These are phyloP conservation scores for Penicillium capsulatum DNA, from an alignment of 2,329 filamentous ascomycete genomes.

Conservation along the genomic window DNA sequence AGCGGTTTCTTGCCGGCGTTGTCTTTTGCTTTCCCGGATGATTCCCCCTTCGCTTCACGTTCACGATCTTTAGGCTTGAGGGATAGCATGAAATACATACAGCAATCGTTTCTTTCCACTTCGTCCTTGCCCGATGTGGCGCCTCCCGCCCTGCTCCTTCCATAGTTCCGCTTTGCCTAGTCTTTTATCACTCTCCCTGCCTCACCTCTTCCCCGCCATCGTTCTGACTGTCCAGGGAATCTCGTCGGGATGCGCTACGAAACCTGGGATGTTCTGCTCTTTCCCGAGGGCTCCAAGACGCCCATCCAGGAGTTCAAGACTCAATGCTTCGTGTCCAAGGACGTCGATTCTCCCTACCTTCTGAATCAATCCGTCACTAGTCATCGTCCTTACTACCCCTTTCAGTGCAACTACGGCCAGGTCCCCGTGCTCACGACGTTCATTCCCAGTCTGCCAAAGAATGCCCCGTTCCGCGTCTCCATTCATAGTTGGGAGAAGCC, in stretches of 20 bases:
- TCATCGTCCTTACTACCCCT: constrained; percentile 22
- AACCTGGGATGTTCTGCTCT: constrained; percentile 81
- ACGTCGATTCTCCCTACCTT: constrained; percentile 52
- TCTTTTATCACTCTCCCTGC: too few relatives aligned
- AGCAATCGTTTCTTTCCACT: too few relatives aligned
- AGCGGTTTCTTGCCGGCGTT: constrained; percentile 8
- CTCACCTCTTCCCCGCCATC: too few relatives aligned
- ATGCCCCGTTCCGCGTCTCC: constrained; percentile 64
- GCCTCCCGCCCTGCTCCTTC: too few relatives aligned
- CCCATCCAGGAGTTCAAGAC: constrained; percentile 81
- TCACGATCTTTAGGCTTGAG: constrained; percentile 1
- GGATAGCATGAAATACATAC: constrained; percentile 1
- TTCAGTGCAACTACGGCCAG: constrained; percentile 30
- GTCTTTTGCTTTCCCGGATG: constrained; percentile 21
- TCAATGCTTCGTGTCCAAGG: constrained; percentile 63
- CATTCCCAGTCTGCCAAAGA: constrained; percentile 59
- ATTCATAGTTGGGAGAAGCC: constrained; percentile 69
- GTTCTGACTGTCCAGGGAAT: constrained; percentile 23
- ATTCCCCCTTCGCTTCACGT: constrained; percentile 27
- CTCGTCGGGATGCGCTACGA: constrained; percentile 68
- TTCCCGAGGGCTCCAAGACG: constrained; percentile 62
- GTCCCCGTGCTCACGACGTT: constrained; percentile 69
- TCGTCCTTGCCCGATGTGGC: too few relatives aligned
- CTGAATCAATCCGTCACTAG: constrained; percentile 43
- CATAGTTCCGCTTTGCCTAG: too few relatives aligned